Evolutionary conservation across 495 filamentous ascomycete genomes (phyloP).

Genomic region (Trichoderma orchidacearum): DNA sequence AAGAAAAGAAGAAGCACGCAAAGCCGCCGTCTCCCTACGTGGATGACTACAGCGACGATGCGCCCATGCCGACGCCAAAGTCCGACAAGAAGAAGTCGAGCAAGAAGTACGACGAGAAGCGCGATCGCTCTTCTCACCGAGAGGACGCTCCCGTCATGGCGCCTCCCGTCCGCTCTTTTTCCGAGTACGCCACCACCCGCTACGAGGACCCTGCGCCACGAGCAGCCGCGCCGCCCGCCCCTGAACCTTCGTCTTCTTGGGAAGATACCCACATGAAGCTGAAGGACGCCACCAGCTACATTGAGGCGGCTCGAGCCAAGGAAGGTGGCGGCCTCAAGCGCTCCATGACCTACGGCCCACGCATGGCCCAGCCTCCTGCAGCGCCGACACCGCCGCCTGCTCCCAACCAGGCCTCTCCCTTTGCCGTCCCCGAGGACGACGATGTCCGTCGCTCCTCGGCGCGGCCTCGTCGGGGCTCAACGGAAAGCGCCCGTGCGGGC

Average conservation of each 20-base stretch:
- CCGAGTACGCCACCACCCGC: not conserved
- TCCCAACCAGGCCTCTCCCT: constrained; percentile 11
- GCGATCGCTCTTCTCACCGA: constrained; percentile 5
- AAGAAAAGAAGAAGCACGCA: constrained; percentile 10
- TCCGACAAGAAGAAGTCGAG: constrained; percentile 27
- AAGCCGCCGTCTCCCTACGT: constrained; percentile 18
- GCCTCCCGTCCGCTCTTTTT: constrained; percentile 3
- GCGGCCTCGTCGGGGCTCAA: constrained; percentile 18
- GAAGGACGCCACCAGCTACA: constrained; percentile 13
- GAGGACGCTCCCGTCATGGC: not conserved
- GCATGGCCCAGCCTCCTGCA: constrained; percentile 17
- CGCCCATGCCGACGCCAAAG: constrained; percentile 13
- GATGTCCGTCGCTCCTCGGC: constrained; percentile 16
- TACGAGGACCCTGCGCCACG: constrained; percentile 4
- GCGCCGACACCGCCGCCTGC: constrained; percentile 17
- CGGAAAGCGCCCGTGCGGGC: constrained; percentile 24
- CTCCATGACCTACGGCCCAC: constrained; percentile 11
- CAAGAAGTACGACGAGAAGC: constrained; percentile 23
- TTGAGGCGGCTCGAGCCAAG: constrained; percentile 13
- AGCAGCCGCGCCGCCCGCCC: constrained; percentile 6
- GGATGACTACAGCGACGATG: constrained; percentile 18
- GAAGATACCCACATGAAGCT: constrained; percentile 13
- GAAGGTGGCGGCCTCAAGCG: constrained; percentile 14
- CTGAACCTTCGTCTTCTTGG: not conserved
- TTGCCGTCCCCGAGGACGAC: constrained; percentile 7